These are phyloP conservation scores for Chalciporus pseudorubinellus DNA, from an alignment of 768 basidiomycete species.

Conservation along the genomic window DNA sequence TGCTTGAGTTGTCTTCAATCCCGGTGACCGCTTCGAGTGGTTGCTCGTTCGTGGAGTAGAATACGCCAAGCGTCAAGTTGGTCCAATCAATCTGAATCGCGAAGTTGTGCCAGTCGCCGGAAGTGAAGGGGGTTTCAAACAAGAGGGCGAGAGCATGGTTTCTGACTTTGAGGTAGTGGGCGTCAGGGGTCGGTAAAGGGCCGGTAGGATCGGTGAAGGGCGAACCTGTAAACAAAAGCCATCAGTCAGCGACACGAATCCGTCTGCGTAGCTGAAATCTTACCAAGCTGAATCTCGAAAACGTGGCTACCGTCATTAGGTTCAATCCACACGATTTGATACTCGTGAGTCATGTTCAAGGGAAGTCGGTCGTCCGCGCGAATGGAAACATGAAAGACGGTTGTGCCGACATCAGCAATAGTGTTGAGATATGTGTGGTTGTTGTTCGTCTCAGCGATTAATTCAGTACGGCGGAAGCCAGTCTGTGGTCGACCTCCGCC, in stretches of 20 bases:
- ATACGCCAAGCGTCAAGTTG: conserved; percentile 45
- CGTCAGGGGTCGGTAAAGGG: conserved; percentile 38
- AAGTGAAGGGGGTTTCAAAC: conserved; percentile 47
- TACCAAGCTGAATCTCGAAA: conserved; percentile 59
- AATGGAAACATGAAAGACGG: conserved; percentile 52
- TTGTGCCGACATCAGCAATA: conserved; percentile 42
- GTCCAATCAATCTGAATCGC: conserved; percentile 58
- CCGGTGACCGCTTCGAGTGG: conserved; percentile 43
- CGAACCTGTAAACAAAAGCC: conserved; percentile 38
- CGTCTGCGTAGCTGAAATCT: too few species aligned
- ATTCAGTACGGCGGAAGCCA: conserved; percentile 58
- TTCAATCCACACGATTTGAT: conserved; percentile 64
- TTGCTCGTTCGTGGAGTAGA: conserved; percentile 45
- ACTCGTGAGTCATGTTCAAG: conserved; percentile 56
- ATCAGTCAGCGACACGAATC: too few species aligned
- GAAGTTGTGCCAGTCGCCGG: conserved; percentile 56
- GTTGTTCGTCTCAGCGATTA: conserved; percentile 49
- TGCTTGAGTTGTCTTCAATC: conserved; percentile 41
- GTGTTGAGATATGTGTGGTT: conserved; percentile 38
- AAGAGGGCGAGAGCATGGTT: conserved; percentile 52
- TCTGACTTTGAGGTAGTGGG: conserved; percentile 52
- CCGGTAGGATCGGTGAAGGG: conserved; percentile 56
- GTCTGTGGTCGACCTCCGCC: conserved; percentile 43
- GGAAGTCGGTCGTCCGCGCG: conserved; percentile 38
- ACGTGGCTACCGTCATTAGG: conserved; percentile 57